Evolutionary conservation across 1,284 basidiomycete genomes (phyloP), one percentile per base, ranked within the genome.

Genomic region (Rhodotorula sp.): DNA sequence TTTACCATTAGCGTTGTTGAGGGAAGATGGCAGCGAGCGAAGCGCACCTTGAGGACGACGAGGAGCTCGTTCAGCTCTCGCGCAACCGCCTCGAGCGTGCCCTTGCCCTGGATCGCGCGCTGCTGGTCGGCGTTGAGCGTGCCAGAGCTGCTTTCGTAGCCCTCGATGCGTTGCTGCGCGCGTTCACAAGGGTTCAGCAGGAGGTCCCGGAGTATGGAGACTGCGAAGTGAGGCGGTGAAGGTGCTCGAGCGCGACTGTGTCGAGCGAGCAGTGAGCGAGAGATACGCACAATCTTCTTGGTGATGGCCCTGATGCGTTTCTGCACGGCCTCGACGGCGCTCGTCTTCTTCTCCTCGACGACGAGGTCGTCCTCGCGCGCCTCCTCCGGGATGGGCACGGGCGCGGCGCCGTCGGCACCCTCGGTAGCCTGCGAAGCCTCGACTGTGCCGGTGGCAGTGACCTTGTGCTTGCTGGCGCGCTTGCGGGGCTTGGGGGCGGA

Each of bases 111-210:
- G 56, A 80, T 70, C 12, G 79, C 79, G 50, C 75, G 72, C 48
- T 78, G 76, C 70, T 80, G 80, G 65, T 80, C 80, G 39, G 77
- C 76, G 64, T 80, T 80, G 62, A 80, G 75, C 9, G 77, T 69
- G 19, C 69, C 69, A 10, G 71, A 72, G 53, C 75, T 73, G 56
- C 55, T 67, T 57, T 79, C 76, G 72, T 80, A 79, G 36, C 69
- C 68, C 48, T 72, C 69, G 51, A 80, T 76, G 56, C 79, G 75
- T 79, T 80, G 78, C 79, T 80, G 65, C 27, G n/a, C n/a, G n/a
- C 0, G 32, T 3, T 17, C 22, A 2, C 37, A 34, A 4, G 34
- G 36, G 29, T 41, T 66, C 58, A 59, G 56, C 55, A 22, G 17
- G 39, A 3, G n/a, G 27, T 12, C 12, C 48, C 13, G 59, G 17